These are phyloP conservation scores for Trifolium pratense DNA, from an alignment of 306 rosid genomes.

Conservation along the genomic window DNA sequence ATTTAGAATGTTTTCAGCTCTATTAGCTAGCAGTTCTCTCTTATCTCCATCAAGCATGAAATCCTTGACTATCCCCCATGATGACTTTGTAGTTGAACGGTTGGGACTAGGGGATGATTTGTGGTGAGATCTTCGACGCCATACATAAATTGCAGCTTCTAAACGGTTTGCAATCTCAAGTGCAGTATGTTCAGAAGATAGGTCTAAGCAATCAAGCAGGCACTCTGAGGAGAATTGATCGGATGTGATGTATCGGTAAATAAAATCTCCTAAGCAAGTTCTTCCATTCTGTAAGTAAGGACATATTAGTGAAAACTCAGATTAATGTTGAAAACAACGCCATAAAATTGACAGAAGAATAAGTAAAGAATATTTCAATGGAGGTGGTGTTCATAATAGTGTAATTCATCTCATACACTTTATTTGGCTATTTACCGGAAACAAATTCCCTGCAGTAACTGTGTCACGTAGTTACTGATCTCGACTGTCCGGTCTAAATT, in stretches of 20 bases:
- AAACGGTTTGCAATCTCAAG: conserved; percentile 90
- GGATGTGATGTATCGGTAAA: conserved; percentile 83
- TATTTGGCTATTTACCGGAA: background rate
- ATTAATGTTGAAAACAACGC: conserved; percentile 28
- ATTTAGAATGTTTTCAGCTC: conserved; percentile 76
- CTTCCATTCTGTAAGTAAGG: conserved; percentile 73
- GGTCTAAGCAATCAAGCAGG: conserved; percentile 88
- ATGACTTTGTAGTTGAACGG: conserved; percentile 83
- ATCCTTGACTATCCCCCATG: conserved; percentile 94
- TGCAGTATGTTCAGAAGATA: conserved; percentile 93
- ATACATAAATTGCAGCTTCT: conserved; percentile 81
- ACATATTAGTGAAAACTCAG: background rate
- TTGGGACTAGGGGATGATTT: conserved; percentile 56
- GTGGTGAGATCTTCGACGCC: conserved; percentile 81
- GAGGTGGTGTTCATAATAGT: background rate
- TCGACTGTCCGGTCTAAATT: background rate
- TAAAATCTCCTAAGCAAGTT: conserved; percentile 85
- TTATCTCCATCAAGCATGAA: conserved; percentile 86
- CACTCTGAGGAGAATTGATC: conserved; percentile 80
- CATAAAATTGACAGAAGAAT: conserved; percentile 9
- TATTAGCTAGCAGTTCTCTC: conserved; percentile 82
- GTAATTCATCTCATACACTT: background rate
- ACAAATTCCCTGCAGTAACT: background rate
- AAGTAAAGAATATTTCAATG: background rate
- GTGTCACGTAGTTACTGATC: background rate